Evolutionary conservation across 2,329 filamentous ascomycete genomes (phyloP).

Genomic region (Paecilomyces formosus): DNA sequence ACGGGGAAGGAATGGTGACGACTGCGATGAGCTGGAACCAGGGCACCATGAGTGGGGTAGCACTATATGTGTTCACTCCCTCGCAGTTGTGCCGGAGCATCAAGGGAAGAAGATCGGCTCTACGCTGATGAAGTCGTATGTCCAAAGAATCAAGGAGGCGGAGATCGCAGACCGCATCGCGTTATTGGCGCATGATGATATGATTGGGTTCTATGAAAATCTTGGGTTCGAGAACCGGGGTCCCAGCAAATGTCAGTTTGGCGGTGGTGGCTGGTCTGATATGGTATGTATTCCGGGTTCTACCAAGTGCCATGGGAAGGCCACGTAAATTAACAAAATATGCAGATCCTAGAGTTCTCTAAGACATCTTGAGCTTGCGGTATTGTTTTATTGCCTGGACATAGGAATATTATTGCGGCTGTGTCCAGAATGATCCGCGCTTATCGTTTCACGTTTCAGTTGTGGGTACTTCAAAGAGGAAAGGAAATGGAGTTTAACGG

Average conservation of each 20-base stretch:
- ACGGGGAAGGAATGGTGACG: slow-evolving; percentile 25
- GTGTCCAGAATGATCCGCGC: neutral
- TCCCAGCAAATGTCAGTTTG: slow-evolving; percentile 62
- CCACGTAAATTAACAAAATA: neutral
- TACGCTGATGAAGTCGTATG: slow-evolving; percentile 66
- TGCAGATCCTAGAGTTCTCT: slow-evolving; percentile 1
- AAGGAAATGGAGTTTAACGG: neutral
- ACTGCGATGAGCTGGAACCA: slow-evolving; percentile 31
- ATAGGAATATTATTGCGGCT: neutral
- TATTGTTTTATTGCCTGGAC: neutral
- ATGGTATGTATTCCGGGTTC: slow-evolving; percentile 51
- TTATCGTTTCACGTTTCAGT: neutral
- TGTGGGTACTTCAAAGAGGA: neutral
- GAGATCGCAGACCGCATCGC: slow-evolving; percentile 65
- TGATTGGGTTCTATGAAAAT: slow-evolving; percentile 68
- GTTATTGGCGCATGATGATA: slow-evolving; percentile 66
- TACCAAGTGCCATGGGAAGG: neutral
- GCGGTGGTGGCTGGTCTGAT: slow-evolving; percentile 73
- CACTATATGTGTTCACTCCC: slow-evolving; percentile 73
- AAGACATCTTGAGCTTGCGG: neutral
- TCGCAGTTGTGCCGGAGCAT: slow-evolving; percentile 69
- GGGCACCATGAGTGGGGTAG: slow-evolving; percentile 68
- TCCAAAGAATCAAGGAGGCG: slow-evolving; percentile 66
- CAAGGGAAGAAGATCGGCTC: slow-evolving; percentile 68
- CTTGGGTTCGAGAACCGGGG: slow-evolving; percentile 66